Evolutionary conservation across 2,329 filamentous ascomycete genomes (phyloP).

Genomic region (Fusarium mundagurra): DNA sequence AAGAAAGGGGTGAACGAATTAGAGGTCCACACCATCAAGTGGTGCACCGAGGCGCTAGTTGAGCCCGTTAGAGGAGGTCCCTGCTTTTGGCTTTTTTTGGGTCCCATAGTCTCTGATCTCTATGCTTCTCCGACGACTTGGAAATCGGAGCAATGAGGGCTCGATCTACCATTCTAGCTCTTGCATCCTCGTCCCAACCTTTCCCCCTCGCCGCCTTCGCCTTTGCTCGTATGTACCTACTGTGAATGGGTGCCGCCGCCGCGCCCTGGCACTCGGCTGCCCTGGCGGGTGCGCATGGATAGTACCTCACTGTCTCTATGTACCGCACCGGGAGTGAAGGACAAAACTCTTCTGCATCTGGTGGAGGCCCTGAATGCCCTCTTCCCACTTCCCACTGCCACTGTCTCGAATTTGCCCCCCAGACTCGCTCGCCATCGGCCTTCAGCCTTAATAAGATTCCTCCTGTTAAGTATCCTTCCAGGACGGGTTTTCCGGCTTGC

Average conservation of each 20-base stretch:
- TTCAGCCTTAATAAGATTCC: slow-evolving; percentile 2
- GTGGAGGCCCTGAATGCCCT: slow-evolving; percentile 33
- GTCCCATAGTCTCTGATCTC: slow-evolving; percentile 46
- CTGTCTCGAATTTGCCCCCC: slow-evolving; percentile 16
- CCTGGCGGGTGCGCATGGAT: slow-evolving; percentile 16
- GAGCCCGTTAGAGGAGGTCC: slow-evolving; percentile 38
- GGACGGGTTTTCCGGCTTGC: slow-evolving; percentile 5
- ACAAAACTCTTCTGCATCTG: slow-evolving; percentile 25
- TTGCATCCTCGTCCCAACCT: slow-evolving; percentile 26
- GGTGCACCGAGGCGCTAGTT: neutral
- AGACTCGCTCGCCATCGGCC: slow-evolving; percentile 16
- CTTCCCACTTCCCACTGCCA: slow-evolving; percentile 5
- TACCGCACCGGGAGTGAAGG: neutral
- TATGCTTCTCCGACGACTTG: slow-evolving; percentile 37
- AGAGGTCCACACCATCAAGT: neutral
- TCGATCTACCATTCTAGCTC: slow-evolving; percentile 42
- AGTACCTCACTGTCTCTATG: neutral
- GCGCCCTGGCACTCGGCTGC: slow-evolving; percentile 31
- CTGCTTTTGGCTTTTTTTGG: slow-evolving; percentile 37
- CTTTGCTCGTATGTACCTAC: neutral
- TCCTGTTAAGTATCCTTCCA: slow-evolving; percentile 16
- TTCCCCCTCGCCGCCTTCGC: slow-evolving; percentile 24
- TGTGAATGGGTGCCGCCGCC: slow-evolving; percentile 9
- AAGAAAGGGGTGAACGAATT: neutral
- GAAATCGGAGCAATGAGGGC: slow-evolving; percentile 50